A percentile compares a stretch with the other conserved stretches of the same genome.
Conservation (phyloP, 140 eudicot genomes). For the Anethum foeniculum region DNA sequence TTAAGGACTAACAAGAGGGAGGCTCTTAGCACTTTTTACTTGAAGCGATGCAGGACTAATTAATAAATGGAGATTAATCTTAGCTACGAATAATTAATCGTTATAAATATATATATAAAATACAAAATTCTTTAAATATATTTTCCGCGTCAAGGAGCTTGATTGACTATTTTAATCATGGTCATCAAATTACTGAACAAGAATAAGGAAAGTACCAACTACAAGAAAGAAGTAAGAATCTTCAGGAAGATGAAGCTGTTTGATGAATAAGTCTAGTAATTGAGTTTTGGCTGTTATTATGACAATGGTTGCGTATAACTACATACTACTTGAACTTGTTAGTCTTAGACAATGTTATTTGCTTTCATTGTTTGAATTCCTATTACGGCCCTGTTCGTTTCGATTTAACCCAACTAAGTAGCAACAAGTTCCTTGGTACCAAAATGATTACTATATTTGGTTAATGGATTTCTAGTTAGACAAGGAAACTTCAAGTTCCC, state of each 20-base stretch:
- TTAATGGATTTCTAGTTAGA: background rate
- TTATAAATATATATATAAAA: too few species aligned
- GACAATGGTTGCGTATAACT: background rate
- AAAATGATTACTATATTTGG: too few species aligned
- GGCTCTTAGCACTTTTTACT: background rate
- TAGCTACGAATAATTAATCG: too few species aligned
- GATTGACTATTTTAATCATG: too few species aligned
- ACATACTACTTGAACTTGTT: background rate
- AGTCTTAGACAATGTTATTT: background rate
- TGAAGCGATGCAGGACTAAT: too few species aligned
- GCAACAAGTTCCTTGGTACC: background rate
- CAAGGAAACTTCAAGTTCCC: background rate
- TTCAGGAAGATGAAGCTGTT: background rate
- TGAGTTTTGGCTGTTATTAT: background rate
- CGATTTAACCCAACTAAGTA: background rate
- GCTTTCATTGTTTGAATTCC: background rate
- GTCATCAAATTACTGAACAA: background rate
- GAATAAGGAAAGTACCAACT: background rate
- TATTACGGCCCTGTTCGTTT: background rate
- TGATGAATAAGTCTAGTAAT: background rate
- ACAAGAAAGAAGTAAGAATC: background rate
- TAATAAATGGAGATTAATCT: too few species aligned
- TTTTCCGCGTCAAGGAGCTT: background rate
- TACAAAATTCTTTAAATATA: too few species aligned
- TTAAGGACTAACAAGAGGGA: background rate